Evolutionary conservation across 768 basidiomycete genomes (phyloP), one percentile per base, ranked within the genome.

Genomic region (Russula vinacea): DNA sequence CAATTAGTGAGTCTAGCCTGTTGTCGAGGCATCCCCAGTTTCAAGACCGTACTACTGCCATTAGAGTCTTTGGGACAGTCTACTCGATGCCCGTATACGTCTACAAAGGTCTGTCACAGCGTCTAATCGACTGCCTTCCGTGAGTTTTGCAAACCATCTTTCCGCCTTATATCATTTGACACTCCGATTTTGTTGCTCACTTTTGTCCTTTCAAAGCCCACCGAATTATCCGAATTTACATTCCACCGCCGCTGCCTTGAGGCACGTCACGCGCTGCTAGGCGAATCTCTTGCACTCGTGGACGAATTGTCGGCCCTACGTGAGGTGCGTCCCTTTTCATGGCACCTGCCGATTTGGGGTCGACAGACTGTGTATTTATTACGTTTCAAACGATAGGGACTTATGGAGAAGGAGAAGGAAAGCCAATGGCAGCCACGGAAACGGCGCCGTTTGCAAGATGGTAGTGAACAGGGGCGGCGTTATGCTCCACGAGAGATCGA

Each of bases 21-120:
- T 32, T 39, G 44, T 35, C 29, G 19, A 42, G 32, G 39, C 17
- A 17, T 45, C 8, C 16, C 35, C 44, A n/a, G 4, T 24, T 26
- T 22, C 9, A 42, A 45, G 42, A 35, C 44, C 40, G 37, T 16
- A 39, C 26, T 24, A 7, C 17, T 17, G 29, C 33, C 29, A 26
- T 14, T 70, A 98, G 94, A 78, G 80, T 3, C 75, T 94, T 40
- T 97, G 93, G 90, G 93, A 98, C 73, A 79, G 82, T 5, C 79
- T 98, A 42, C 80, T 98, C 33, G 92, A 97, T 72, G 84, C 90
- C n/a, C 85, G 96, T 40, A 98, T 98, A 73, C 87, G 87, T 29
- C 75, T 97, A 50, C 96, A 98, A 76, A 98, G 94, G 77, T 83
- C 87, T 26, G 78, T 86, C 51, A 70, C 78, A 1, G 78, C 86